These are phyloP conservation scores for Petrea volubilis DNA, from an alignment of 257 asterid species.

Conservation along the genomic window DNA sequence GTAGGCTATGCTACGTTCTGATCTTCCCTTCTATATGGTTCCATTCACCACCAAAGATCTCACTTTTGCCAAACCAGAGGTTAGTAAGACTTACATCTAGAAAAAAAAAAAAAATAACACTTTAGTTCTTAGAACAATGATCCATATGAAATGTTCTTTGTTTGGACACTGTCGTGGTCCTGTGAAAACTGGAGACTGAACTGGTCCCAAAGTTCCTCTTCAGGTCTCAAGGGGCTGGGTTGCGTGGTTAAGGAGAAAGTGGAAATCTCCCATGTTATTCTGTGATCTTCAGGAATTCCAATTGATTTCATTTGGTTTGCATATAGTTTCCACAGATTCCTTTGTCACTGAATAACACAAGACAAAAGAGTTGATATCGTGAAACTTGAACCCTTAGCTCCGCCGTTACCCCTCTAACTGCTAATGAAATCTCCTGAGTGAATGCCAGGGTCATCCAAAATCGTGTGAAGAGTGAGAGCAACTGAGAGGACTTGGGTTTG, in stretches of 20 bases:
- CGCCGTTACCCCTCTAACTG: neutral
- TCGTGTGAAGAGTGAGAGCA: neutral
- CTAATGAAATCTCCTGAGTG: neutral
- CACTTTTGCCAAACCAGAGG: slow-evolving; percentile 79
- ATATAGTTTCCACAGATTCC: neutral
- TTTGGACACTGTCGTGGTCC: neutral
- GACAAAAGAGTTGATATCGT: neutral
- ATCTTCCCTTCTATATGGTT: slow-evolving; percentile 95
- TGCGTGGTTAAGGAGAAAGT: neutral
- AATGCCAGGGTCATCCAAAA: neutral
- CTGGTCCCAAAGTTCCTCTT: neutral
- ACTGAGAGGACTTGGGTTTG: neutral
- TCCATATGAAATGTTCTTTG: slow-evolving; percentile 1
- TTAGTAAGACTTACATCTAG: slow-evolving; percentile 34
- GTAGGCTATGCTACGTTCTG: slow-evolving; percentile 63
- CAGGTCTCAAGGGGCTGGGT: neutral
- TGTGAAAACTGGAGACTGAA: neutral
- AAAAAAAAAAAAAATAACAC: neutral
- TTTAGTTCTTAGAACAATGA: neutral
- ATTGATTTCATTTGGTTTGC: neutral
- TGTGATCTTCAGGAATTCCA: neutral
- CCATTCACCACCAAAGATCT: slow-evolving; percentile 78
- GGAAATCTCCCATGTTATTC: neutral
- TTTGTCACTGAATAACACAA: neutral
- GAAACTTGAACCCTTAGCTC: neutral